Conservation (phyloP, 73 alveolate species). For the Tetrahymena malaccensis region DNA sequence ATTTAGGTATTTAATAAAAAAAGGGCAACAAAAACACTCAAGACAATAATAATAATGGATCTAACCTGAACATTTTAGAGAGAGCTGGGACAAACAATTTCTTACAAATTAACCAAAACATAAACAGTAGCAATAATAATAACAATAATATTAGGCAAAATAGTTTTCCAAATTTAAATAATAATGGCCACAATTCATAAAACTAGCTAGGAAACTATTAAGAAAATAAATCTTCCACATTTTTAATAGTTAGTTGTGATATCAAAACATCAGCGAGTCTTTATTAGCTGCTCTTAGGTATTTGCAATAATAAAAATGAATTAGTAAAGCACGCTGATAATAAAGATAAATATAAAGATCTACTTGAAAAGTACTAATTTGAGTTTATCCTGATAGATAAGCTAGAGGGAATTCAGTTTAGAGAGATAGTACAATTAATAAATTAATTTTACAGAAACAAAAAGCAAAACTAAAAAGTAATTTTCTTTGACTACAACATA, state of each 20-base stretch:
- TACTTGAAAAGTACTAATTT: not conserved
- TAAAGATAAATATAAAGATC: not conserved
- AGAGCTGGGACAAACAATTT: not conserved
- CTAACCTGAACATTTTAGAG: not conserved
- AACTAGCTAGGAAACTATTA: not conserved
- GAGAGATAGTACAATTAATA: not conserved
- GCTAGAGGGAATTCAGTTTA: not conserved
- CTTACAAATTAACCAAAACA: not conserved
- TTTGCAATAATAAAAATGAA: not conserved
- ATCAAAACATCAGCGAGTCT: not conserved
- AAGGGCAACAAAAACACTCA: not conserved
- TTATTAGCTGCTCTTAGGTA: not conserved
- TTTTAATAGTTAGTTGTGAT: not conserved
- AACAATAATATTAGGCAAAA: not conserved
- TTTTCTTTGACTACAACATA: not conserved
- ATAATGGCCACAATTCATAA: not conserved
- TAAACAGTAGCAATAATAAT: not conserved
- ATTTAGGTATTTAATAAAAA: not conserved
- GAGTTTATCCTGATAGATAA: not conserved
- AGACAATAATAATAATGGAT: not conserved
- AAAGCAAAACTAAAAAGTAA: not conserved
- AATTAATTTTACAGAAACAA: not conserved
- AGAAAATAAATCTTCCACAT: not conserved
- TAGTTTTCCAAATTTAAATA: not conserved
- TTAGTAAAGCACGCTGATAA: not conserved